Base-by-base conservation (phyloP, 331 rosid genomes). In the Malus hybrid region DNA sequence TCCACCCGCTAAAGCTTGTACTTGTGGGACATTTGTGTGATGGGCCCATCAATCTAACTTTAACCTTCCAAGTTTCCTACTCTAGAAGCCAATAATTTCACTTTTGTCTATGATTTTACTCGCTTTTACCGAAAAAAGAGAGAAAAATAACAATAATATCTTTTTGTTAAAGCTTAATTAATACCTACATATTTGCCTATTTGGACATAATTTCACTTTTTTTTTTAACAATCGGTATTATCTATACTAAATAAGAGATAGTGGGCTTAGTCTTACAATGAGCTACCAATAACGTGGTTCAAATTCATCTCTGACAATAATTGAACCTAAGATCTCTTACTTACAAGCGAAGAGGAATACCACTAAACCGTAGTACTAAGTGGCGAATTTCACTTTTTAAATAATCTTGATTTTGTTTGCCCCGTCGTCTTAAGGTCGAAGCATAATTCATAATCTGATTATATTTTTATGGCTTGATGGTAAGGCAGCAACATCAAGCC, bases 1-100 rank as follows among this genome's bases (percentile, higher is more conserved):
- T 44, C 60, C 32, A 9, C n/a, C 69, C 10, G 77, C 77, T 63
- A 32, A 36, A 66, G 52, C 28, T n/a, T 66, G 52, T 36, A n/a
- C 54, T 14, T 52, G 57, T 52, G 24, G 28, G 20, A 22, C 6
- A 7, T 28, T 73, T 42, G n/a, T 18, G 50, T 31, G 22, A 44
- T 62, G 70, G 70, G 67, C 70, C 77, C 70, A 18, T 74, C 77
- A 29, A 62, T 63, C 48, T 0, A 62, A 19, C 48, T 61, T 22
- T 16, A 11, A 19, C 50, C 52, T 63, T 44, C 10, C 33, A 42
- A 61, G 68, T 72, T 57, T 72, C 68, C 76, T 3, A 5, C 69
- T 2, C 18, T 42, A 27, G 69, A 60, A 72, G 67, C 59, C 56
- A 24, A 5, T 42, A 5, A 72, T 72, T 34, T 60, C 69, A 72